A percentile compares a stretch with the other conserved stretches of the same genome.
These are phyloP conservation scores for Pinus albicaulis DNA, from an alignment of 75 land plant genomes.

Conservation along the genomic window DNA sequence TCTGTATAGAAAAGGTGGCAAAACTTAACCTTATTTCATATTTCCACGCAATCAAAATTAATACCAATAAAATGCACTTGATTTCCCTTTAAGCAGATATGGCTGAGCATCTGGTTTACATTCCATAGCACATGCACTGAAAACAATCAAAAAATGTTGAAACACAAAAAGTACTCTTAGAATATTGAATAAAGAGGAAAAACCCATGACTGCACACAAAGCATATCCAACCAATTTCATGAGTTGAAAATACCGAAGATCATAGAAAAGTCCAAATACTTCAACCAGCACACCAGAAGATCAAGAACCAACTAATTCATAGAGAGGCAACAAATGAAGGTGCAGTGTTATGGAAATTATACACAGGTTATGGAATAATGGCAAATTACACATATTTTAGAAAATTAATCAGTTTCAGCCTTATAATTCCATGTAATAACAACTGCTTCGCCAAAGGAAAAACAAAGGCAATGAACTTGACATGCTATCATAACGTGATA, in stretches of 20 bases:
- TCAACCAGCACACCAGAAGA: not conserved
- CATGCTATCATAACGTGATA: not conserved
- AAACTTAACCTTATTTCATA: too few species aligned
- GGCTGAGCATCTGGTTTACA: not conserved
- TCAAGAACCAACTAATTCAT: not conserved
- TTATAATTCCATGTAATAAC: not conserved
- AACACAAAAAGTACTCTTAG: not conserved
- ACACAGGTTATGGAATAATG: not conserved
- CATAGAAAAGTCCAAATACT: not conserved
- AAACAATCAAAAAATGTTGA: not conserved
- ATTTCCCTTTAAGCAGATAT: not conserved
- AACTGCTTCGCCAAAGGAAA: not conserved
- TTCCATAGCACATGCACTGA: not conserved
- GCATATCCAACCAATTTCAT: not conserved
- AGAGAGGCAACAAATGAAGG: not conserved
- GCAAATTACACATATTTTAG: not conserved
- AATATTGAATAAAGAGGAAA: not conserved
- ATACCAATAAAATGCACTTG: not conserved
- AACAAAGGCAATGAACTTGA: not conserved
- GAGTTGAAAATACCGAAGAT: not conserved
- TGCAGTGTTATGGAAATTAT: not conserved
- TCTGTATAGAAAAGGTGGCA: too few species aligned
- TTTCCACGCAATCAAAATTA: not conserved
- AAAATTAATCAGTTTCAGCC: not conserved
- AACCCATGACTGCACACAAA: not conserved